Evolutionary conservation across 2,329 filamentous ascomycete species (phyloP).

Genomic region (Hypocreales sp.): DNA sequence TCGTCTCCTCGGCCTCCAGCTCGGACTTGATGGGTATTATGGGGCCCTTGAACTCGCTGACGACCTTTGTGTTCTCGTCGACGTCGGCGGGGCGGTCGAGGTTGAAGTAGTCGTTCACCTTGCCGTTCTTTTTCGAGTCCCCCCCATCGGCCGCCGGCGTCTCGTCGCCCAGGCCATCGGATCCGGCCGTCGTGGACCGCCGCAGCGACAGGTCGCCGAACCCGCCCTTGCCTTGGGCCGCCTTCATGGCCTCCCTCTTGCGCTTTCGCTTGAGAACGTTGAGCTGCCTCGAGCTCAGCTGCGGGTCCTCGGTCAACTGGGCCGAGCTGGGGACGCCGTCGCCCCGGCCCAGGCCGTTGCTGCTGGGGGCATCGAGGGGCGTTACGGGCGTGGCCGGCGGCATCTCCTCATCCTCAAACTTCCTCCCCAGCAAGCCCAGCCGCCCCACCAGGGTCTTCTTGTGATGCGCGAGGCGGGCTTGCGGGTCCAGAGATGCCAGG

Average conservation of each 20-base stretch:
- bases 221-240: constrained; percentile 70
- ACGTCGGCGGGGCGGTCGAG: constrained; percentile 62
- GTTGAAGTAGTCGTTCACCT: constrained; percentile 74
- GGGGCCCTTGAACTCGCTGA: constrained; percentile 88
- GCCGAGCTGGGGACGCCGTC: constrained; percentile 22
- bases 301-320: constrained; percentile 43
- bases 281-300: constrained; percentile 80
- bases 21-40: constrained; percentile 71
- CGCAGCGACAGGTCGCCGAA: constrained; percentile 74
- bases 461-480: constrained; percentile 66
- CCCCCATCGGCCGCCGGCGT: constrained; percentile 33
- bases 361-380: constrained; percentile 24
- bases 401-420: constrained; percentile 71
- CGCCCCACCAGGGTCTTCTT: constrained; percentile 77
- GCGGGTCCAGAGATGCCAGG: constrained; percentile 66
- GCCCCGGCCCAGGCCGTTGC: constrained; percentile 14
- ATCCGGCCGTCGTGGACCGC: constrained; percentile 42
- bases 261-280: constrained; percentile 91
- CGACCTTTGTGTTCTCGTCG: constrained; percentile 83
- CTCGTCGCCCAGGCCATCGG: constrained; percentile 47
- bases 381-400: constrained; percentile 26
- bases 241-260: constrained; percentile 77
- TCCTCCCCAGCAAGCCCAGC: constrained; percentile 71
- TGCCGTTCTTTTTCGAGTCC: constrained; percentile 45
- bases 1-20: constrained; percentile 60